phyloP scores from a whole-genome alignment of 495 filamentous ascomycete genomes.

The Hypoxylon trugodes region DNA sequence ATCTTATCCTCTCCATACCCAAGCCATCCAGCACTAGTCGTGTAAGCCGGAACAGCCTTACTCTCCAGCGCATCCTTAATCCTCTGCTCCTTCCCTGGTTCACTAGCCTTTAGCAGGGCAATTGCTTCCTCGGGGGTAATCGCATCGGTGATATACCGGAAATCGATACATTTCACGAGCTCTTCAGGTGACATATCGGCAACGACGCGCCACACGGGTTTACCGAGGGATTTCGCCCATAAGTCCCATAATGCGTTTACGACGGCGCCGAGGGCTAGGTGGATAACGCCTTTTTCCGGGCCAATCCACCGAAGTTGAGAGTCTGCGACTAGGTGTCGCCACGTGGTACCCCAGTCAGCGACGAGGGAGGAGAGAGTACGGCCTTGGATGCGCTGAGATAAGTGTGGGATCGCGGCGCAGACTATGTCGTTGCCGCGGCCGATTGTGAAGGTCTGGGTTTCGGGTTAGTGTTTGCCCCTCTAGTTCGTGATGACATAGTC shows the following conservation, averaged over 20 bases:
- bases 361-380: conserved; percentile 79
- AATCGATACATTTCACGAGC: conserved; percentile 87
- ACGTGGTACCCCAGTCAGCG: conserved; percentile 85
- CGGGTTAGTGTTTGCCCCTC: conserved; percentile 17
- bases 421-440: conserved; percentile 96
- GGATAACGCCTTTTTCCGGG: conserved; percentile 94
- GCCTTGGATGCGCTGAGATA: conserved; percentile 75
- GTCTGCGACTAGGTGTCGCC: conserved; percentile 90
- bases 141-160: conserved; percentile 93
- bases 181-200: conserved; percentile 89
- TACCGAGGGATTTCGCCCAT: conserved; percentile 85
- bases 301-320: conserved; percentile 94
- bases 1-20: conserved; percentile 91
- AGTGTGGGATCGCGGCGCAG: conserved; percentile 80
- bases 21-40: conserved; percentile 91
- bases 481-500: background rate
- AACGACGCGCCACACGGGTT: conserved; percentile 91
- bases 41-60: conserved; percentile 87
- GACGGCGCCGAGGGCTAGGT: conserved; percentile 88
- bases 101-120: conserved; percentile 68
- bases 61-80: conserved; percentile 73
- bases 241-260: conserved; percentile 96
- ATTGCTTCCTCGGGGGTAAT: conserved; percentile 86
- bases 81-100: conserved; percentile 70
- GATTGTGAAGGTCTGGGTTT: conserved; percentile 86